Percentiles rank a stretch among this genome's conserved stretches.
Conservation (phyloP, 306 rosid genomes). For the Oemleria cerasiformis region DNA sequence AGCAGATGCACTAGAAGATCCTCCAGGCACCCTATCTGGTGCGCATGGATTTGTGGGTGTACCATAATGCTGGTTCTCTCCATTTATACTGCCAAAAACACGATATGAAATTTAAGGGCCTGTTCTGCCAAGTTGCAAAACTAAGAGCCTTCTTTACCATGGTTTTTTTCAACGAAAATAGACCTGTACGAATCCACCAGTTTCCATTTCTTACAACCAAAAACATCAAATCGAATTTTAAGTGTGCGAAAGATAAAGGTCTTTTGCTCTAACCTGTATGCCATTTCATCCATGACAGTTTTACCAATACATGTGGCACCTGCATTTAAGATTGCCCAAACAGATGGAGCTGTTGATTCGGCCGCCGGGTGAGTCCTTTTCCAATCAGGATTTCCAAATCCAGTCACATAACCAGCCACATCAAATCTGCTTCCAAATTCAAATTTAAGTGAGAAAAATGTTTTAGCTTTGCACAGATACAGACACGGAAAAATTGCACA, state of each 20-base stretch:
- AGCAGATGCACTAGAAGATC: conserved; percentile 61
- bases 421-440: conserved; percentile 58
- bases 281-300: conserved; percentile 98
- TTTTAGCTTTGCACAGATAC: background rate
- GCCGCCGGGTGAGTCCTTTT: conserved; percentile 78
- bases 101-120: conserved; percentile 6
- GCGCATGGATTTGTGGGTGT: conserved; percentile 49
- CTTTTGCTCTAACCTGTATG: conserved; percentile 53
- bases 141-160: background rate
- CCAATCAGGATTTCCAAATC: conserved; percentile 96
- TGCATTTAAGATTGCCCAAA: conserved; percentile 50
- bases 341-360: conserved; percentile 66
- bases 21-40: conserved; percentile 54
- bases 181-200: background rate
- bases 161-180: background rate
- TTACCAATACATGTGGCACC: conserved; percentile 86
- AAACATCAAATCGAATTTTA: background rate
- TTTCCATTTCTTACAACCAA: background rate
- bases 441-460: background rate
- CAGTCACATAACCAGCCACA: conserved; percentile 67
- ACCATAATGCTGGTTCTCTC: conserved; percentile 55
- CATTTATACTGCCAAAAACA: conserved; percentile 41
- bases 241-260: background rate
- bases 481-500: background rate
- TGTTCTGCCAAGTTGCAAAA: conserved; percentile 12